phyloP scores from a whole-genome alignment of 345 rosid species.

The Brassica incana region DNA sequence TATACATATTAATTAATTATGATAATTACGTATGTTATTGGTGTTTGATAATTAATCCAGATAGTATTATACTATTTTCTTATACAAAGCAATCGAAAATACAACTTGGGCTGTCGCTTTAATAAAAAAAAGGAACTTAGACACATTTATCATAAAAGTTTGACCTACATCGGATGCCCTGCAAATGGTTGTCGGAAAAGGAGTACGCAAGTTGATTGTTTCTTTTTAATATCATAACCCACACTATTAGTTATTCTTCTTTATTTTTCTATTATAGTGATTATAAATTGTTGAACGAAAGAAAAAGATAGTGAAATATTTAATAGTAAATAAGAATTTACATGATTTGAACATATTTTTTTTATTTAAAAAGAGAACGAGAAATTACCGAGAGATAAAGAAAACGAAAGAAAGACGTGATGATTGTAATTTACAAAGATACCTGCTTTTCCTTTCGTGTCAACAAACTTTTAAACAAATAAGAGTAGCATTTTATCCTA shows the following conservation, averaged over 20 bases:
- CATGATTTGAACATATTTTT: background rate
- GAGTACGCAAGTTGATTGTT: conserved; percentile 10
- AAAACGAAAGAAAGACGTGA: conserved; percentile 4
- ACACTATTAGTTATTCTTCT: background rate
- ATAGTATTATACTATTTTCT: background rate
- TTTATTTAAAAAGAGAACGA: background rate
- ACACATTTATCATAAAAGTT: background rate
- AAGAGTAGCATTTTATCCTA: background rate
- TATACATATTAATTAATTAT: background rate
- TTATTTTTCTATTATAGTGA: background rate
- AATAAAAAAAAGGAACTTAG: background rate
- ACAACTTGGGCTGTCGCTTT: background rate
- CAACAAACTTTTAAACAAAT: background rate
- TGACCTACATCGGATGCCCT: conserved; percentile 22
- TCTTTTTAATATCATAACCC: background rate
- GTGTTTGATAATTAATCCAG: background rate
- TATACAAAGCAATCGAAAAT: background rate
- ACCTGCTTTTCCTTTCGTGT: background rate
- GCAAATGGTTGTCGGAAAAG: conserved; percentile 1
- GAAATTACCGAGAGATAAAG: background rate
- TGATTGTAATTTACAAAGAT: background rate
- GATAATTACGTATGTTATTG: background rate
- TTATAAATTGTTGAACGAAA: background rate
- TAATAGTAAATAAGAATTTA: background rate
- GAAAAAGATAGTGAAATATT: too few relatives aligned